Evolutionary conservation across 2,329 filamentous ascomycete species (phyloP).

Genomic region (Tolypocladium tropicale): DNA sequence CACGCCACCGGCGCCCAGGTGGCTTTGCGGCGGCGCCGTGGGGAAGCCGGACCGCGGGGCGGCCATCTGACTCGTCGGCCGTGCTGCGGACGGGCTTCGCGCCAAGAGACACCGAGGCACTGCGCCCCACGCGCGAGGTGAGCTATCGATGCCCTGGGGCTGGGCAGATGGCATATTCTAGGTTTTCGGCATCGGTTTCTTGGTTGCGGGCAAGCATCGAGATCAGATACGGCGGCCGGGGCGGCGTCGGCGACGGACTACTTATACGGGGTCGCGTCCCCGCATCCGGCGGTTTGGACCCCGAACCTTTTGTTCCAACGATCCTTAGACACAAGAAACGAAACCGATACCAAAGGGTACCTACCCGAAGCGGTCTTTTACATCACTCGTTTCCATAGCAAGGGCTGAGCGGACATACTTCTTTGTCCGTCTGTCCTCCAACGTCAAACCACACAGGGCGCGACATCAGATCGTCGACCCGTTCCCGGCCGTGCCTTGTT

Average conservation of each 20-base stretch:
- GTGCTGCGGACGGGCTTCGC: background rate
- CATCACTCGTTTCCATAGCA: too few relatives aligned
- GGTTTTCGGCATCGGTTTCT: background rate
- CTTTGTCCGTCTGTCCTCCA: background rate
- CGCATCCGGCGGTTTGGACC: background rate
- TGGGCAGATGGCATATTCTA: background rate
- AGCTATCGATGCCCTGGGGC: background rate
- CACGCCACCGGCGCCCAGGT: background rate
- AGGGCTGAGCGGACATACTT: background rate
- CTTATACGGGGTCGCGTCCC: background rate
- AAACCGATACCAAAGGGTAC: background rate
- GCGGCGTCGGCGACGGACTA: background rate
- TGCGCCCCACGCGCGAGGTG: background rate
- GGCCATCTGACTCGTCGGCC: background rate
- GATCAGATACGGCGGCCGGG: too few relatives aligned
- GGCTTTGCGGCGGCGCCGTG: background rate
- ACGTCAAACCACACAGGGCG: background rate
- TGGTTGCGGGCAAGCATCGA: background rate
- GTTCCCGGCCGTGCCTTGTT: slow-evolving; percentile 1
- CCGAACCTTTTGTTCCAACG: background rate
- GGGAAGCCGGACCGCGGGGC: background rate
- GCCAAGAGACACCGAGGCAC: background rate
- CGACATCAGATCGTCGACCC: background rate
- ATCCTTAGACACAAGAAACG: background rate
- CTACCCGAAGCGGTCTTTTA: background rate